Conservation (phyloP, 768 basidiomycete species). For the Daedaleopsis nitida region DNA sequence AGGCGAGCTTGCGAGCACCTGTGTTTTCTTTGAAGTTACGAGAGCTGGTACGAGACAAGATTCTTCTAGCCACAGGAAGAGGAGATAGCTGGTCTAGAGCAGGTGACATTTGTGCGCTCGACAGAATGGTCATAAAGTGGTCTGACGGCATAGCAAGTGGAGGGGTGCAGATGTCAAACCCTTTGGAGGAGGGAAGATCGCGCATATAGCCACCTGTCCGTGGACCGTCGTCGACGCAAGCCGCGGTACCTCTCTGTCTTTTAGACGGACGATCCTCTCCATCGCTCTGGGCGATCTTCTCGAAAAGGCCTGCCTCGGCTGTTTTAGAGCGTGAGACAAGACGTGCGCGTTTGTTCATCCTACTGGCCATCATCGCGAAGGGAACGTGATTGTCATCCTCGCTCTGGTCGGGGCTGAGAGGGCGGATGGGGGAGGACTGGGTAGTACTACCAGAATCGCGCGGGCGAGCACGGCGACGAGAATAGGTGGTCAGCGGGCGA, state of each 20-base stretch:
- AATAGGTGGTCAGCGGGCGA: constrained; percentile 26
- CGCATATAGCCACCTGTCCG: constrained; percentile 15
- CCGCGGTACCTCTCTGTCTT: constrained; percentile 31
- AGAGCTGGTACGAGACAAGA: constrained; percentile 42
- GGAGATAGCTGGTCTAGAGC: constrained; percentile 43
- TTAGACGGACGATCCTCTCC: constrained; percentile 34
- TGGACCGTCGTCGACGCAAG: background rate
- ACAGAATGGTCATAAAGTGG: constrained; percentile 15
- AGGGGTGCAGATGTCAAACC: constrained; percentile 13
- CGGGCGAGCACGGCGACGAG: constrained; percentile 19
- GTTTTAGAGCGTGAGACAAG: constrained; percentile 22
- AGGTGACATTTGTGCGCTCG: constrained; percentile 19
- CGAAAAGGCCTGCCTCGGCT: background rate
- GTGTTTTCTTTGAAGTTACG: constrained; percentile 44
- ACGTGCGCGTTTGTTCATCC: constrained; percentile 52
- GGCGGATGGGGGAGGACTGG: constrained; percentile 31
- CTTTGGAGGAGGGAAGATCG: background rate
- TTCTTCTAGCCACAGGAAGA: constrained; percentile 38
- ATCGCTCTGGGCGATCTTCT: background rate
- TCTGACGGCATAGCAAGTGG: constrained; percentile 19
- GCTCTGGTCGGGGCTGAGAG: constrained; percentile 26
- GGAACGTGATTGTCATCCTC: constrained; percentile 31
- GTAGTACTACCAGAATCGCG: background rate
- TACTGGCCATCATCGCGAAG: constrained; percentile 42
- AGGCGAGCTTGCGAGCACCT: constrained; percentile 35